Evolutionary conservation across 2,329 filamentous ascomycete species (phyloP).

Genomic region (Alternaria incomplexa): DNA sequence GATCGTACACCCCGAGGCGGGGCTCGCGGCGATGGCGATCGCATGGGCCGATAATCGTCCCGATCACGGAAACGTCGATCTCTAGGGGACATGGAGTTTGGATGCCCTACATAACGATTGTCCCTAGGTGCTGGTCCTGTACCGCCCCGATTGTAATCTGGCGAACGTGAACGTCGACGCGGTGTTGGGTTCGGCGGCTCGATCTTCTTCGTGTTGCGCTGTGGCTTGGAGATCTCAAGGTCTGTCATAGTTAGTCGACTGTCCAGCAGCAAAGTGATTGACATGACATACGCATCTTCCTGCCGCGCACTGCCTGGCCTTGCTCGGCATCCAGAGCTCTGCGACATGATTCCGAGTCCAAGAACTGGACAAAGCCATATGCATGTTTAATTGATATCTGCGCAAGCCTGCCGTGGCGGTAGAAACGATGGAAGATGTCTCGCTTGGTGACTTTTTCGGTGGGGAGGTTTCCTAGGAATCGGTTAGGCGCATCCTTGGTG

Average conservation of each 20-base stretch:
- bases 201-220: constrained; percentile 75
- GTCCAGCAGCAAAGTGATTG: neutral
- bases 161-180: constrained; percentile 65
- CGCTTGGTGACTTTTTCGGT: constrained; percentile 92
- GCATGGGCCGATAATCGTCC: constrained; percentile 64
- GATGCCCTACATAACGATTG: constrained; percentile 47
- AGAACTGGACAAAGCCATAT: constrained; percentile 95
- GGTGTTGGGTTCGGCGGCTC: constrained; percentile 44
- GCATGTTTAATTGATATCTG: constrained; percentile 97
- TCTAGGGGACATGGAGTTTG: constrained; percentile 49
- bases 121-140: constrained; percentile 56
- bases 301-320: constrained; percentile 80
- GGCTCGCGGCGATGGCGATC: constrained; percentile 55
- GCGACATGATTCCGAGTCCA: constrained; percentile 75
- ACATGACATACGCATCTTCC: constrained; percentile 81
- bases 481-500: constrained; percentile 18
- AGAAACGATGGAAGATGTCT: constrained; percentile 91
- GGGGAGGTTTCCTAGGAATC: constrained; percentile 76
- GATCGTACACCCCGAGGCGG: constrained; percentile 45
- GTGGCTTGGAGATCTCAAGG: constrained; percentile 86
- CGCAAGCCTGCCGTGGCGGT: constrained; percentile 81
- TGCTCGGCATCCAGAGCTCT: constrained; percentile 79
- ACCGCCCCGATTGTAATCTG: constrained; percentile 62
- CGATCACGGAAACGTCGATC: constrained; percentile 61
- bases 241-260: constrained; percentile 61